A percentile compares a stretch with the other conserved stretches of the same genome.
Conservation (phyloP, 2,329 filamentous ascomycete species). For the Colletotrichum sp. region DNA sequence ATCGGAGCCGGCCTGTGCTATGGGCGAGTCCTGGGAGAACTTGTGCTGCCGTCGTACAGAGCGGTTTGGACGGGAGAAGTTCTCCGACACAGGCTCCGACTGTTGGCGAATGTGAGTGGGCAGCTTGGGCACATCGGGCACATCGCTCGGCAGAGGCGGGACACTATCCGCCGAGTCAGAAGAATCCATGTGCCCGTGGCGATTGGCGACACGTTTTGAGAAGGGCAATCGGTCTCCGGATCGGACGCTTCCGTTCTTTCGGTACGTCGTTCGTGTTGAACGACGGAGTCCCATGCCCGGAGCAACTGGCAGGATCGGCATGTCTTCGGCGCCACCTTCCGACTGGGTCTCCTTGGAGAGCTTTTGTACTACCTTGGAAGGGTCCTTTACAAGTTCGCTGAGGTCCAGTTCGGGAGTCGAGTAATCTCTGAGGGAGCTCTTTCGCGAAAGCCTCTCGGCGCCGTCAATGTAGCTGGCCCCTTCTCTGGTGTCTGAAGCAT, state of each 20-base stretch:
- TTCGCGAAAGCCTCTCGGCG: constrained; percentile 77
- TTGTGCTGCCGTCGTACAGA: constrained; percentile 54
- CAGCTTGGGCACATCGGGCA: constrained; percentile 52
- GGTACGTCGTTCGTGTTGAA: constrained; percentile 90
- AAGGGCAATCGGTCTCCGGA: constrained; percentile 78
- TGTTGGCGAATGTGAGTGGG: constrained; percentile 66
- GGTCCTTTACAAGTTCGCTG: constrained; percentile 84
- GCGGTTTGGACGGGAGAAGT: constrained; percentile 65
- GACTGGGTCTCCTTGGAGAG: constrained; percentile 63
- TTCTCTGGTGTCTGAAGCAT: constrained; percentile 66
- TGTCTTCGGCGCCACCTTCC: constrained; percentile 66
- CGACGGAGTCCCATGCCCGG: constrained; percentile 82
- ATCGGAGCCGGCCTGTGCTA: constrained; percentile 55
- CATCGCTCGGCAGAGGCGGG: constrained; percentile 42
- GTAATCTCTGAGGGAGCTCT: constrained; percentile 66
- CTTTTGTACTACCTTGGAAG: constrained; percentile 72
- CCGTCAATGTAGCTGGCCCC: constrained; percentile 79
- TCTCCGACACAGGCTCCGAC: constrained; percentile 71
- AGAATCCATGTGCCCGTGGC: constrained; percentile 58
- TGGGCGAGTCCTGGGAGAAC: constrained; percentile 53
- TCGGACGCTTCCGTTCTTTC: constrained; percentile 82
- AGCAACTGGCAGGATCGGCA: constrained; percentile 83
- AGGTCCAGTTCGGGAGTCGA: constrained; percentile 69
- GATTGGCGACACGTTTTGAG: constrained; percentile 72
- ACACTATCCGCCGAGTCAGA: constrained; percentile 40